These are phyloP conservation scores for Exophiala phaeomuriformis DNA, from an alignment of 2,329 filamentous ascomycete genomes.

Conservation along the genomic window DNA sequence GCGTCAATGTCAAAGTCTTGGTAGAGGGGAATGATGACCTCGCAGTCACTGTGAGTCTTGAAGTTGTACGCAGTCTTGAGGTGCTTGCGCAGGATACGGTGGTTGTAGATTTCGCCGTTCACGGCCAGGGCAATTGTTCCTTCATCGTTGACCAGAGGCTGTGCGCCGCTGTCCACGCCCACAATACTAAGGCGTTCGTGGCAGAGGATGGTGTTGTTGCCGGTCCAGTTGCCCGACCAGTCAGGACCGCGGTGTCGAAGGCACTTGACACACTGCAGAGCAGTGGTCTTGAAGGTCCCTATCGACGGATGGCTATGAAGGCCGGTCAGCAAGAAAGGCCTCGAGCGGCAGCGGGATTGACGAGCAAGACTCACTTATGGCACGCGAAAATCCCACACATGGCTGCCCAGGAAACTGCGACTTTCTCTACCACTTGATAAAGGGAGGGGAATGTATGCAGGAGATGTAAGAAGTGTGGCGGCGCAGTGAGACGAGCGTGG, in stretches of 20 bases:
- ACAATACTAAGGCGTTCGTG: constrained; percentile 98
- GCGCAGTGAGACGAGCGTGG: constrained; percentile 4
- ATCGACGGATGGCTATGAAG: constrained; percentile 27
- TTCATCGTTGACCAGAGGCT: constrained; percentile 90
- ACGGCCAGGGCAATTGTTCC: constrained; percentile 83
- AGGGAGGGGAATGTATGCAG: constrained; percentile 22
- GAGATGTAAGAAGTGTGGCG: constrained; percentile 19
- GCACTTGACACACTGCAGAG: constrained; percentile 47
- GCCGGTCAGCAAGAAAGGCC: constrained; percentile 1
- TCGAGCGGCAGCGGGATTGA: constrained; percentile 1
- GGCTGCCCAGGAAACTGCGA: constrained; percentile 36
- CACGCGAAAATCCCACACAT: constrained; percentile 99
- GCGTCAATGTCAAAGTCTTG: constrained; percentile 86
- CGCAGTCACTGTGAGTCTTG: constrained; percentile 98
- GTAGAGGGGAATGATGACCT: constrained; percentile 98
- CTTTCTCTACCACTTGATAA: constrained; percentile 4
- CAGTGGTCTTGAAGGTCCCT: constrained; percentile 30
- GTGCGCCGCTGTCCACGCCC: constrained; percentile 90
- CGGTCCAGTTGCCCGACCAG: constrained; percentile 90
- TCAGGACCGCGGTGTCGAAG: constrained; percentile 94
- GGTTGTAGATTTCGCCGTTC: constrained; percentile 99
- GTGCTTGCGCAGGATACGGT: constrained; percentile 83
- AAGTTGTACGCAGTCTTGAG: constrained; percentile 83
- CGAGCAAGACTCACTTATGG: constrained; percentile 60
- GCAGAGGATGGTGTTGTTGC: constrained; percentile 90